These are phyloP conservation scores for Pseudogymnoascus sp. DNA, from an alignment of 2,329 filamentous ascomycete species.

Conservation along the genomic window DNA sequence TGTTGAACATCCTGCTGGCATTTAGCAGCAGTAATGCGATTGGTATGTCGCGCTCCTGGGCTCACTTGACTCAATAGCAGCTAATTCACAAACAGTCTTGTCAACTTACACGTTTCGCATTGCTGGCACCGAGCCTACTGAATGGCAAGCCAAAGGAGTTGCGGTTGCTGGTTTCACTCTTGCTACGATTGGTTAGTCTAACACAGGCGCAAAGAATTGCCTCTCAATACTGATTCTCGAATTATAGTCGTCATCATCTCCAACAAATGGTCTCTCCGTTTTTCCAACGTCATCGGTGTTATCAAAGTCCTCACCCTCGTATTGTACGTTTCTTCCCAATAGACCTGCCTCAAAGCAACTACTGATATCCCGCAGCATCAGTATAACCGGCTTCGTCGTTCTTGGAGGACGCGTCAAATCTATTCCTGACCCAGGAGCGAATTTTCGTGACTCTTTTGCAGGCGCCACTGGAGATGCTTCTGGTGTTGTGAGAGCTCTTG, in stretches of 20 bases:
- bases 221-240: not conserved
- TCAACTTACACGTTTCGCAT: conserved; percentile 57
- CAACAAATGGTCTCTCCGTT: conserved; percentile 49
- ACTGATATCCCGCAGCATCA: conserved; percentile 33
- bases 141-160: conserved; percentile 62
- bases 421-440: conserved; percentile 39
- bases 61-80: not conserved
- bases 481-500: conserved; percentile 50
- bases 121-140: conserved; percentile 40
- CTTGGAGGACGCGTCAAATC: conserved; percentile 45
- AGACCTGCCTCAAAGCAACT: not conserved
- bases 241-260: conserved; percentile 40
- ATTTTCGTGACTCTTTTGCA: conserved; percentile 49
- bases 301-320: conserved; percentile 56
- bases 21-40: conserved; percentile 62
- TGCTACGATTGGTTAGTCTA: conserved; percentile 39
- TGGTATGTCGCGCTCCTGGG: conserved; percentile 21
- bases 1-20: conserved; percentile 55
- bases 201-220: not conserved
- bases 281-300: conserved; percentile 49
- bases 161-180: conserved; percentile 42
- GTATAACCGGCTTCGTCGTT: conserved; percentile 54
- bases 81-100: conserved; percentile 36
- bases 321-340: conserved; percentile 35
- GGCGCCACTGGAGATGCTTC: conserved; percentile 36